Evolutionary conservation across 2,329 filamentous ascomycete species (phyloP), one percentile per base, ranked within the genome.

Genomic region (Alternaria sp.): DNA sequence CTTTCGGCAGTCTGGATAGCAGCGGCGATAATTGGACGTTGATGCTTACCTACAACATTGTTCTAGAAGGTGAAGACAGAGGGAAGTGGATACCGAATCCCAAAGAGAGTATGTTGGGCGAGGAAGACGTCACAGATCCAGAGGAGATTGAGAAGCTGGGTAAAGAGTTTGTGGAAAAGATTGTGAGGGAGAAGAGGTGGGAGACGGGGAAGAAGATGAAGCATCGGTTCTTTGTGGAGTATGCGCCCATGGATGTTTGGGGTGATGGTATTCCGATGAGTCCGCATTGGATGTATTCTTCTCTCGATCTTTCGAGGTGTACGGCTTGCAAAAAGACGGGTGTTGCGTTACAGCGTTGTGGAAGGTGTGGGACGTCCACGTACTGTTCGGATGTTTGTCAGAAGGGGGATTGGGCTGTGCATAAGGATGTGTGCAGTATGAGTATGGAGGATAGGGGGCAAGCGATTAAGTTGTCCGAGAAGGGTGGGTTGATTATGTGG

Each of bases 161-260:
- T 4, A 41, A 44, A 20, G 58, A 46, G 3, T 60, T 64, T 5
- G 61, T 44, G 5, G 50, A 15, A 10, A 25, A 56, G 25, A 28
- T 68, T 6, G 33, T 70, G 2, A 2, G 14, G 1, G 23, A 60
- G 7, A 66, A 57, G 56, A 58, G 60, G 15, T 73, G 71, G 71
- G 63, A 67, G 5, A 69, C 69, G 3, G 60, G 63, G 1, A 71
- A 69, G 37, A 63, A 63, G 11, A 55, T 71, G 9, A 64, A 62
- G 14, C 71, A 74, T 30, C 30, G 47, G 9, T 72, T 73, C 11
- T 66, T 63, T 12, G 54, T 74, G 37, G 71, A 74, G 33, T 74
- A 74, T 43, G 71, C 69, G 41, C 69, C 71, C 0, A 74, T 74
- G 71, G 71, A 74, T 26, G 59, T 72, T 37, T 74, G 71, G 58